Evolutionary conservation across 768 basidiomycete genomes (phyloP), one percentile per base, ranked within the genome.

Genomic region (Pulveroboletus sp.): DNA sequence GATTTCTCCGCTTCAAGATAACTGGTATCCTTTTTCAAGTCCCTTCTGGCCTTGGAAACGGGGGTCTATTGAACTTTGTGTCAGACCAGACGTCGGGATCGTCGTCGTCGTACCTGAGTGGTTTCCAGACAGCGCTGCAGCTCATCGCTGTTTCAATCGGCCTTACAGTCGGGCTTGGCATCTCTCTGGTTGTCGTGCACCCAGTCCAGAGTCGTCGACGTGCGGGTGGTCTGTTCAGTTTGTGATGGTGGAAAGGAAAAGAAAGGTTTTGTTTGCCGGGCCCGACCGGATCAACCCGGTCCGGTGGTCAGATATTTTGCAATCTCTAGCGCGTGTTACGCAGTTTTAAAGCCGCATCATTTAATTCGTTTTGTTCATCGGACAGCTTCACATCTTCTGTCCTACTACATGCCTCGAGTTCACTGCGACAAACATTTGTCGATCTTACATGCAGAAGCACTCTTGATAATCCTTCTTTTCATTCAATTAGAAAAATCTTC

Each of bases 11-110:
- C 13, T 23, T 31, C 24, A 42, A 70, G 76, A 84, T 88, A 53
- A 87, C 85, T 0, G 89, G 86, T 20, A 87, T 93, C 40, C 73
- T 92, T 14, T 87, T 92, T 71, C 91, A 93, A 68, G 76, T 93
- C 1, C 90, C 90, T 0, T 87, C 86, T 8, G 90, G 90, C 33
- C 76, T 93, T 11, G 81, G 84, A 8, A 87, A 81, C 37, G 88
- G 87, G 11, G 90, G 90, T 25, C 78, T 93, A 7, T 75, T 94
- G 52, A 80, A 78, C 51, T 90, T 84, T 59, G 84, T 80, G 11
- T 75, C 75, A 32, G 70, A 78, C 52, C 74, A 79, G 50, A 72
- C 79, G 20, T 67, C 74, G 6, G 82, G 81, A 13, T 73, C 74
- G 27, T 68, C 76, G 4, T 65, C 70, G 0, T 76, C 83, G 3